A percentile compares a stretch with the other conserved stretches of the same genome.
Evolutionary conservation across 352 stramenopile species (phyloP).

Genomic region (Globisporangium recalcitrans): DNA sequence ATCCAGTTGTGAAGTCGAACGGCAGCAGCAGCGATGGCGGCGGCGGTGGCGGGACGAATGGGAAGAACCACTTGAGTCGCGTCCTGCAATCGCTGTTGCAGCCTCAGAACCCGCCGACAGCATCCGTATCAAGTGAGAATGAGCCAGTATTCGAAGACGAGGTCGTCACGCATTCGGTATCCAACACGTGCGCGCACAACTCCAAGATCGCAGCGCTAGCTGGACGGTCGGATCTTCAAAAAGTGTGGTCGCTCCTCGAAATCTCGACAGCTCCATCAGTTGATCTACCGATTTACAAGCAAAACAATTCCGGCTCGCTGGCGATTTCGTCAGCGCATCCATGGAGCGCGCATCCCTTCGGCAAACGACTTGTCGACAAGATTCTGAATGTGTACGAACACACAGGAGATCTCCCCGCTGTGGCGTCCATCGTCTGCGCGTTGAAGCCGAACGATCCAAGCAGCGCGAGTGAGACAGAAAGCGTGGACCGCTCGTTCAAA

Average conservation of each 20-base stretch:
- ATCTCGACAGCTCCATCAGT: slow-evolving; percentile 53
- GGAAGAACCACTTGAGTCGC: slow-evolving; percentile 31
- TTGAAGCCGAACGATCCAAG: slow-evolving; percentile 38
- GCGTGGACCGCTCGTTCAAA: neutral
- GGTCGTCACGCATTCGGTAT: slow-evolving; percentile 19
- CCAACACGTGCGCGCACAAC: slow-evolving; percentile 58
- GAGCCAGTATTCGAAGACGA: slow-evolving; percentile 2
- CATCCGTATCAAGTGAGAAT: neutral
- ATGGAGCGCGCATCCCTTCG: slow-evolving; percentile 80
- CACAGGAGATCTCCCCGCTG: slow-evolving; percentile 59
- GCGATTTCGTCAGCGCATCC: slow-evolving; percentile 45
- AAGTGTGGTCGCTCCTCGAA: slow-evolving; percentile 79
- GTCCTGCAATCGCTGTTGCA: slow-evolving; percentile 39
- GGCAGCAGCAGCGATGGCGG: neutral
- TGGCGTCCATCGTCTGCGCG: slow-evolving; percentile 76
- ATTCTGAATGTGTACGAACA: slow-evolving; percentile 79
- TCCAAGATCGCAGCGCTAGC: slow-evolving; percentile 42
- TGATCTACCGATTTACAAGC: slow-evolving; percentile 44
- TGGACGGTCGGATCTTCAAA: slow-evolving; percentile 61
- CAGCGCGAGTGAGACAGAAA: neutral
- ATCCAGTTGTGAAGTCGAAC: slow-evolving; percentile 3
- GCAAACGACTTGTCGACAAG: slow-evolving; percentile 68
- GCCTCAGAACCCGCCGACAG: slow-evolving; percentile 1
- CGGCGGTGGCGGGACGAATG: neutral
- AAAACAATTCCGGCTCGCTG: slow-evolving; percentile 12